Evolutionary conservation across 2,329 filamentous ascomycete genomes (phyloP), one percentile per base, ranked within the genome.

Genomic region (Alternaria brassicae): DNA sequence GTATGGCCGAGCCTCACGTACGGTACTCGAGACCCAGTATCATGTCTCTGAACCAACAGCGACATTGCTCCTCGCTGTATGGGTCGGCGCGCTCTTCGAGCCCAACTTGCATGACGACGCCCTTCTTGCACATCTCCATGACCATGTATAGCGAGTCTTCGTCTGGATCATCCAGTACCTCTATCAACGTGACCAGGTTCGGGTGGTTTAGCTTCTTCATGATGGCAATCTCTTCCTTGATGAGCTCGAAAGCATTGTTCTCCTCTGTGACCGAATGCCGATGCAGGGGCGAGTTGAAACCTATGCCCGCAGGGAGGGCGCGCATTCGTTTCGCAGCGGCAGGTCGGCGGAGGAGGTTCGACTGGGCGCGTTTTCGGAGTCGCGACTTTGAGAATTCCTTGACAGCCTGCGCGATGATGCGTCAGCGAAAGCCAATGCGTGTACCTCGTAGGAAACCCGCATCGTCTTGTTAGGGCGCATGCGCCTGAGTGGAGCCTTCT

Each of bases 71-170:
- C 62, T 91, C 87, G 27, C 87, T 84, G 76, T 97, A 97, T 0
- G 95, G 93, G 61, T 90, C 87, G 17, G 92, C 91, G 57, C 85
- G 83, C 70, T 96, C 90, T 59, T 91, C 90, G n/a, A 98, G 81
- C 3, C 92, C 92, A 55, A 99, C 92, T 72, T 93, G 94, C 93
- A 98, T 98, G 51, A 97, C 87, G 21, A 97, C 94, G 1, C 95
- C 95, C 77, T 97, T 97, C 74, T 96, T 95, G 82, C 95, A 99
- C 92, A 97, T 96, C 77, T 99, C 95, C 77, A 99, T 85, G 21
- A 99, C 95, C 92, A 99, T 98, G 80, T 97, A 99, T 12, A 99
- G 81, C 3, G 93, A 97, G 77, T 99, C 95, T 74, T 97, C 93
- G 47, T 94, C 89, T 0, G 95, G 94, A 73, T 98, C 95, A 75